A percentile compares a stretch with the other conserved stretches of the same genome.
phyloP scores from a whole-genome alignment of 805 yeast species.

The Torulaspora maleeae region DNA sequence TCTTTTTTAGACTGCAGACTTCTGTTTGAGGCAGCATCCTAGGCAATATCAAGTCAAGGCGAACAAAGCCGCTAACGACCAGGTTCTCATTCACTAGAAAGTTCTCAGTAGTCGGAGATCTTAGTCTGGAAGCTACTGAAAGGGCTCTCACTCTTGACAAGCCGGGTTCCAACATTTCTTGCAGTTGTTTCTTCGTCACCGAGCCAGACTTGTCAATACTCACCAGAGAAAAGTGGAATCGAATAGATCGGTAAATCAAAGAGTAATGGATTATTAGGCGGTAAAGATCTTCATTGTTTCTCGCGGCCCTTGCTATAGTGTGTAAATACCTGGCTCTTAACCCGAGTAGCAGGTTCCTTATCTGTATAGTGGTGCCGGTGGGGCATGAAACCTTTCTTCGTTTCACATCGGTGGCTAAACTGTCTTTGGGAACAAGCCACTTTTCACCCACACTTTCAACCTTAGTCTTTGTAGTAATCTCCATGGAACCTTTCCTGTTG shows the following conservation, averaged over 20 bases:
- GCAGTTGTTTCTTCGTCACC: slow-evolving; percentile 17
- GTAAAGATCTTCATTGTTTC: slow-evolving; percentile 25
- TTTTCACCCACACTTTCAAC: slow-evolving; percentile 34
- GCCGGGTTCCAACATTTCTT: slow-evolving; percentile 14
- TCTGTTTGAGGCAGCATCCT: slow-evolving; percentile 33
- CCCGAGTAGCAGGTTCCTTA: slow-evolving; percentile 33
- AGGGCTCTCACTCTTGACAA: slow-evolving; percentile 14
- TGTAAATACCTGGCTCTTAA: slow-evolving; percentile 37
- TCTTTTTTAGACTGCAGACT: slow-evolving; percentile 20
- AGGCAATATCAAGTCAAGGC: slow-evolving; percentile 32
- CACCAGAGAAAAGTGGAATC: slow-evolving; percentile 31
- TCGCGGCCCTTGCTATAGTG: slow-evolving; percentile 26
- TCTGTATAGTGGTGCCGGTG: slow-evolving; percentile 37
- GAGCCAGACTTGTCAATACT: slow-evolving; percentile 20
- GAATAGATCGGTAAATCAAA: slow-evolving; percentile 27
- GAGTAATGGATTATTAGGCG: slow-evolving; percentile 34
- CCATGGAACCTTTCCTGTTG: slow-evolving; percentile 26
- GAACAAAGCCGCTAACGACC: slow-evolving; percentile 8
- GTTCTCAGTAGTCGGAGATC: slow-evolving; percentile 14
- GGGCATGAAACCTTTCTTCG: slow-evolving; percentile 27
- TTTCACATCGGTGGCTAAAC: slow-evolving; percentile 21
- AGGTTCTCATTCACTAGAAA: slow-evolving; percentile 15
- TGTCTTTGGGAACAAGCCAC: slow-evolving; percentile 37
- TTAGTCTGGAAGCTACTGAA: slow-evolving; percentile 12
- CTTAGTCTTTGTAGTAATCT: slow-evolving; percentile 32